A percentile compares a stretch with the other conserved stretches of the same genome.
Evolutionary conservation across 2,329 filamentous ascomycete genomes (phyloP).

Genomic region (Xylaria multiplex): DNA sequence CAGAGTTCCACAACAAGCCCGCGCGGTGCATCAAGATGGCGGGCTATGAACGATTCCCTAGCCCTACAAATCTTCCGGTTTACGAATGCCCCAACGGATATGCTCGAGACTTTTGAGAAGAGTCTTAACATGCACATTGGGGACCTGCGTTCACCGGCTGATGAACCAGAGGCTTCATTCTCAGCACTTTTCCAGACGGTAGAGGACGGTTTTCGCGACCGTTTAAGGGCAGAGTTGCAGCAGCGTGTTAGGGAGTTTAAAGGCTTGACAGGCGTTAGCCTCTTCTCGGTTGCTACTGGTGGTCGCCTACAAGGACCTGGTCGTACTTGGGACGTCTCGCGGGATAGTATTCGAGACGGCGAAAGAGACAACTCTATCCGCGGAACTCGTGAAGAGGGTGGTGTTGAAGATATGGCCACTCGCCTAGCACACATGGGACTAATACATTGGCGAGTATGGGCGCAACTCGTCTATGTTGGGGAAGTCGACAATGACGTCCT

Average conservation of each 20-base stretch:
- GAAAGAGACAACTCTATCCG: constrained; percentile 49
- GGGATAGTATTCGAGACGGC: constrained; percentile 45
- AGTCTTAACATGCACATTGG: constrained; percentile 59
- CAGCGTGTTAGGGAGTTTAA: constrained; percentile 64
- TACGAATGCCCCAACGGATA: constrained; percentile 60
- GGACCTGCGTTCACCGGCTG: constrained; percentile 41
- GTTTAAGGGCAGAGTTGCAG: constrained; percentile 60
- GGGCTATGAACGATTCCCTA: constrained; percentile 62
- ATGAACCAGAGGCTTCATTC: constrained; percentile 42
- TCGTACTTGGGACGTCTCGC: constrained; percentile 50
- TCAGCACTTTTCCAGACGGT: constrained; percentile 60
- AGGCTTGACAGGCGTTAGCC: constrained; percentile 60
- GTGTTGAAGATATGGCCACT: constrained; percentile 75
- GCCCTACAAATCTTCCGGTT: constrained; percentile 69
- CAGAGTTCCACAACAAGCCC: constrained; percentile 59
- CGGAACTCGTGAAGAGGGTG: constrained; percentile 62
- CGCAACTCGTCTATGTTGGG: constrained; percentile 73
- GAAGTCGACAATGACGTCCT: constrained; percentile 45
- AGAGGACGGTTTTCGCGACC: constrained; percentile 61
- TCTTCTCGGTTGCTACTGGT: constrained; percentile 66
- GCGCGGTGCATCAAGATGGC: constrained; percentile 61
- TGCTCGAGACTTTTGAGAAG: constrained; percentile 61
- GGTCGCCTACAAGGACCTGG: constrained; percentile 56
- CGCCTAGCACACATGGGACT: constrained; percentile 84
- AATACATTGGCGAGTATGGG: constrained; percentile 92